Evolutionary conservation across 139 green algal genomes (phyloP).

Genomic region (Closterium sp.): DNA sequence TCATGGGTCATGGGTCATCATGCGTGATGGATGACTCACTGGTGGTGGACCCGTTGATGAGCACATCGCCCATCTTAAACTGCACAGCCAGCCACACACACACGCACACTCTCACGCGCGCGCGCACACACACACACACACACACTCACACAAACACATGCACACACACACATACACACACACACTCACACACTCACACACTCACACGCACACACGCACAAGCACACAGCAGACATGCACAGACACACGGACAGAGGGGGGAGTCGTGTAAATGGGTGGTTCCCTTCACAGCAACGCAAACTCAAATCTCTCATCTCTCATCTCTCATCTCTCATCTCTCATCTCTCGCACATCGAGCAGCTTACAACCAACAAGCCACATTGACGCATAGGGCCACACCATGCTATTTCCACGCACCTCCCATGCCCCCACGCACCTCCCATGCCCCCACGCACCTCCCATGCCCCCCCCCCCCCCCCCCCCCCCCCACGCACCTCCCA

Average conservation of each 20-base stretch:
- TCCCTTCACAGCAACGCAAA: too few species aligned
- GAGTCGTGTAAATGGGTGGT: background rate
- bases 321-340: background rate
- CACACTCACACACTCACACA: background rate
- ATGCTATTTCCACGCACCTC: background rate
- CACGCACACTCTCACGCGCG: too few species aligned
- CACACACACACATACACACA: background rate
- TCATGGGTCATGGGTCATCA: background rate
- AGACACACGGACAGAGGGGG: background rate
- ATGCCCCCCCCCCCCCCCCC: too few species aligned
- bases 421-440: too few species aligned
- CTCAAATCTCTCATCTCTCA: background rate
- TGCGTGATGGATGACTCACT: slow-evolving; percentile 4
- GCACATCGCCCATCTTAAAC: slow-evolving; percentile 78
- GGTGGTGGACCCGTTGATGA: slow-evolving; percentile 49
- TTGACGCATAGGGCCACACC: background rate
- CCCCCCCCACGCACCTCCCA: background rate
- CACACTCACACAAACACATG: background rate
- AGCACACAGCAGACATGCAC: background rate
- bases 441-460: too few species aligned
- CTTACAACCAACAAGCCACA: background rate
- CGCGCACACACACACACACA: background rate
- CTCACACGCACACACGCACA: background rate
- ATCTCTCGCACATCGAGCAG: background rate
- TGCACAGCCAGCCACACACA: background rate